These are phyloP conservation scores for Quillaja saponaria DNA, from an alignment of 306 rosid genomes.

Conservation along the genomic window DNA sequence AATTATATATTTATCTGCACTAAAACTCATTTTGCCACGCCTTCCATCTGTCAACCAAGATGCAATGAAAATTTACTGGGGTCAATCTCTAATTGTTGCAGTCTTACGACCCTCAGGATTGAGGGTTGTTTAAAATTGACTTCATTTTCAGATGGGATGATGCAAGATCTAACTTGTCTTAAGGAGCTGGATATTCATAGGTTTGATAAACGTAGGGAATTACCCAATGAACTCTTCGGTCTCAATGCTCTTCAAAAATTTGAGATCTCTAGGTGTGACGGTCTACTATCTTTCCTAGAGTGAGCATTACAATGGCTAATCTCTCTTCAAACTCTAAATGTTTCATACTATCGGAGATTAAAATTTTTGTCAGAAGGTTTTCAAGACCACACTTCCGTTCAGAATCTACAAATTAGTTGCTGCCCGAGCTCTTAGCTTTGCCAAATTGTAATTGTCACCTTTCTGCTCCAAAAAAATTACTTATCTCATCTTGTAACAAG, in stretches of 20 bases:
- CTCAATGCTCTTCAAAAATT: constrained; percentile 3
- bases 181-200: background rate
- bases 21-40: background rate
- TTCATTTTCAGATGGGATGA: background rate
- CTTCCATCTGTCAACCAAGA: background rate
- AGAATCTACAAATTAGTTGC: background rate
- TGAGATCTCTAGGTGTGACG: background rate
- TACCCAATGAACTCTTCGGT: background rate
- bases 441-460: background rate
- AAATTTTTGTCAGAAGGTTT: background rate
- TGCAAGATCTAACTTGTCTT: background rate
- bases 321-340: background rate
- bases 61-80: constrained; percentile 3
- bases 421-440: background rate
- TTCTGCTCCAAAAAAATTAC: background rate
- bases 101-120: constrained; percentile 3
- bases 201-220: background rate
- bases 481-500: background rate
- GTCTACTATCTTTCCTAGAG: background rate
- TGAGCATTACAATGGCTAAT: background rate
- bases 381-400: constrained; percentile 7
- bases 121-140: background rate
- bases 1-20: rapidly evolving
- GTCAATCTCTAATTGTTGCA: constrained; percentile 2
- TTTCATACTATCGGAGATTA: background rate